Conservation (phyloP, 75 land plant genomes). For the Pseudotsuga menziesii region DNA sequence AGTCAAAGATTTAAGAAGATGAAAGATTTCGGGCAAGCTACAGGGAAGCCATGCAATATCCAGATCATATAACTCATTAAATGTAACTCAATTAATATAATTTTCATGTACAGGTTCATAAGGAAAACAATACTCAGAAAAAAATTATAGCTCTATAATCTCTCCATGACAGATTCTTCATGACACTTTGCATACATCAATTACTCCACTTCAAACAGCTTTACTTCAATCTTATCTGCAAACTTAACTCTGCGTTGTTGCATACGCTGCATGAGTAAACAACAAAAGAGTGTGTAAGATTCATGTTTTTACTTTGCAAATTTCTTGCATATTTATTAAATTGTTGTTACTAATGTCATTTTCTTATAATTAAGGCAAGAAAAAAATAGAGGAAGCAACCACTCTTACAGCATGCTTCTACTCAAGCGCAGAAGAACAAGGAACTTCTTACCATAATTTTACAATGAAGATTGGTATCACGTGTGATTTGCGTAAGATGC, state of each 20-base stretch:
- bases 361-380: neutral
- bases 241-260: conserved; percentile 16
- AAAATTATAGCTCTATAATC: neutral
- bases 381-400: neutral
- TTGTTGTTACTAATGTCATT: neutral
- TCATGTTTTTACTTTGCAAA: neutral
- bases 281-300: neutral
- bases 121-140: neutral
- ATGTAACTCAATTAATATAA: neutral
- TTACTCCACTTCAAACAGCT: conserved; percentile 8
- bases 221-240: conserved; percentile 18
- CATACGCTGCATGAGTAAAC: conserved; percentile 1
- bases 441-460: conserved; percentile 27
- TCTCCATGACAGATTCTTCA: neutral
- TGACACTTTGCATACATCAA: neutral
- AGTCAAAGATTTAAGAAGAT: neutral
- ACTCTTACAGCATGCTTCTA: neutral
- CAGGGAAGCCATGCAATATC: neutral
- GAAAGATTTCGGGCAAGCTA: neutral
- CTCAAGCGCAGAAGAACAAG: neutral
- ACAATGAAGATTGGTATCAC: conserved; percentile 47
- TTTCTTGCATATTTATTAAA: neutral
- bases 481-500: conserved; percentile 33
- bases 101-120: neutral
- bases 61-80: neutral